Percentiles rank a stretch among this genome's conserved stretches.
These are phyloP conservation scores for Gamarada debralockiae DNA, from an alignment of 495 filamentous ascomycete species.

Conservation along the genomic window DNA sequence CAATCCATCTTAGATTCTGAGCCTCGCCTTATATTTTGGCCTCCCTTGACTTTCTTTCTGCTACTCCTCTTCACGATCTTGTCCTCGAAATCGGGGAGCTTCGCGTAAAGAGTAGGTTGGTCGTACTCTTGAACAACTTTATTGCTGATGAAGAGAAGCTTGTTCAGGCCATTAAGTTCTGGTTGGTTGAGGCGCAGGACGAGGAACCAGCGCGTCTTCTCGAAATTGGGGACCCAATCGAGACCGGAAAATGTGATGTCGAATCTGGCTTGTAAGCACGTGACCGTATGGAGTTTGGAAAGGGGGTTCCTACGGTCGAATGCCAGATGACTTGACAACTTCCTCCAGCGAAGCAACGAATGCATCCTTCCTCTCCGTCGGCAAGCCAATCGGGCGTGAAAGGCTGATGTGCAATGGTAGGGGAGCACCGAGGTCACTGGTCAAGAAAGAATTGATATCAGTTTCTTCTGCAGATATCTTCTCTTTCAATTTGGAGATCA, in stretches of 20 bases:
- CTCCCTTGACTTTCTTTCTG: slow-evolving; percentile 4
- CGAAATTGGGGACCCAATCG: slow-evolving; percentile 69
- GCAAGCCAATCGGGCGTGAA: slow-evolving; percentile 48
- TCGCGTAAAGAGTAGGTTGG: slow-evolving; percentile 70
- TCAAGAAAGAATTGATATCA: slow-evolving; percentile 58
- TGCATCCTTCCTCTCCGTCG: slow-evolving; percentile 30
- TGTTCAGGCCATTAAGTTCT: slow-evolving; percentile 43
- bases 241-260: slow-evolving; percentile 38
- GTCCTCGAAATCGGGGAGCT: neutral
- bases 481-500: slow-evolving; percentile 42
- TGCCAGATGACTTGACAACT: slow-evolving; percentile 35
- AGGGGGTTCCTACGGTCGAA: slow-evolving; percentile 41
- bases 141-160: slow-evolving; percentile 65
- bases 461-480: slow-evolving; percentile 2
- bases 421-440: slow-evolving; percentile 71
- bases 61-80: no score
- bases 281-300: neutral
- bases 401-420: slow-evolving; percentile 87
- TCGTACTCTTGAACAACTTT: slow-evolving; percentile 48
- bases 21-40: neutral
- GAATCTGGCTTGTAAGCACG: slow-evolving; percentile 41
- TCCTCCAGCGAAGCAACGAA: slow-evolving; percentile 16
- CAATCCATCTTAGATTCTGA: neutral
- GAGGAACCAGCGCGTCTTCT: slow-evolving; percentile 81
- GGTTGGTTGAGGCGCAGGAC: slow-evolving; percentile 59